Conservation (phyloP, 2,329 filamentous ascomycete species). For the Chaetomiaceae sp. region DNA sequence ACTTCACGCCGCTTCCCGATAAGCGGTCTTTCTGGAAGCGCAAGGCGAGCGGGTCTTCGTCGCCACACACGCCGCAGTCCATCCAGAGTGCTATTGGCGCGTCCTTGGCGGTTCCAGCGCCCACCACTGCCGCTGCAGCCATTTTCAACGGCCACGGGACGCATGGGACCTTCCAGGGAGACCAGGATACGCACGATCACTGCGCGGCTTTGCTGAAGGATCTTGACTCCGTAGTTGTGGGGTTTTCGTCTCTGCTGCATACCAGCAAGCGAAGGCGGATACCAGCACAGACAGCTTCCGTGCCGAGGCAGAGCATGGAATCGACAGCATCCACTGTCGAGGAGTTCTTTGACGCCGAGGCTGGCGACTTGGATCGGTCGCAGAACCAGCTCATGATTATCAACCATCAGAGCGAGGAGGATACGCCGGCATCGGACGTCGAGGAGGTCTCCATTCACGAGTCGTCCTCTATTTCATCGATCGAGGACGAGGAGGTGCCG, state of each 20-base stretch:
- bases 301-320: conserved; percentile 25
- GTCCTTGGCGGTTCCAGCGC: conserved; percentile 38
- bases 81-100: conserved; percentile 35
- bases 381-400: conserved; percentile 71
- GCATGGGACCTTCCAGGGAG: conserved; percentile 35
- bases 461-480: conserved; percentile 55
- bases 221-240: conserved; percentile 73
- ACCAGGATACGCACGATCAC: conserved; percentile 70
- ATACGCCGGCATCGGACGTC: conserved; percentile 50
- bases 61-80: conserved; percentile 36
- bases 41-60: conserved; percentile 56
- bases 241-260: conserved; percentile 71
- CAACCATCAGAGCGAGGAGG: conserved; percentile 61
- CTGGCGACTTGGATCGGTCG: conserved; percentile 50
- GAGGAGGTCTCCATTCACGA: conserved; percentile 54
- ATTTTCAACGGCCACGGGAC: conserved; percentile 28
- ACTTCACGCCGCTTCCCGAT: conserved; percentile 46
- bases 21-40: conserved; percentile 87
- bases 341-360: conserved; percentile 92
- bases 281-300: conserved; percentile 44
- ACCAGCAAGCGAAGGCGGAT: conserved; percentile 73
- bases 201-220: conserved; percentile 78
- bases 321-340: conserved; percentile 54
- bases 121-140: conserved; percentile 31
- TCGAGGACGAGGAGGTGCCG: conserved; percentile 52